These are phyloP conservation scores for Arthrobotrys iridis DNA, from an alignment of 2,329 filamentous ascomycete species.

Conservation along the genomic window DNA sequence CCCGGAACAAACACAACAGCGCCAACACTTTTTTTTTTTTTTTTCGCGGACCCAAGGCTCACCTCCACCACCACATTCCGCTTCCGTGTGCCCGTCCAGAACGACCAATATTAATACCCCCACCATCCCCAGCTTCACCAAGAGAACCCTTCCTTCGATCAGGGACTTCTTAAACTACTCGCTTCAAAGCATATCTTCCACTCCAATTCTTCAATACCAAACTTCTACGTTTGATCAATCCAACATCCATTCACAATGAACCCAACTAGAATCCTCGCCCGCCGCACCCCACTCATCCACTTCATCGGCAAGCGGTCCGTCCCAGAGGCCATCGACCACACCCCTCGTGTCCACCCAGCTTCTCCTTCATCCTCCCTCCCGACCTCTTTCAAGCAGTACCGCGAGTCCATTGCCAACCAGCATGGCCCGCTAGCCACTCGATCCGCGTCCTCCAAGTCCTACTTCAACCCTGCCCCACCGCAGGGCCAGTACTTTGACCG, in stretches of 20 bases:
- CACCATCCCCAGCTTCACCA: not conserved
- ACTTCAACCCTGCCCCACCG: conserved; percentile 65
- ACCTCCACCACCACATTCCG: conserved; percentile 15
- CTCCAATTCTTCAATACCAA: not conserved
- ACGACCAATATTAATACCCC: not conserved
- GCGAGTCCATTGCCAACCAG: conserved; percentile 76
- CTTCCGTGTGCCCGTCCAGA: not conserved
- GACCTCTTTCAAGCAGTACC: conserved; percentile 77
- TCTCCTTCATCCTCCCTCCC: conserved; percentile 74
- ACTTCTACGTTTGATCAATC: not conserved
- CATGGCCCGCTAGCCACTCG: conserved; percentile 75
- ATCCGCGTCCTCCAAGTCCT: conserved; percentile 64
- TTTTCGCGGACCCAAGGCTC: too few relatives aligned
- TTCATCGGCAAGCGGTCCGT: conserved; percentile 71
- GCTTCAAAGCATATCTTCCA: not conserved
- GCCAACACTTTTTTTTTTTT: conserved; percentile 13
- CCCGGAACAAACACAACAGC: conserved; percentile 41
- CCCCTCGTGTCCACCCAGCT: conserved; percentile 77
- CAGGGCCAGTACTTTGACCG: conserved; percentile 86
- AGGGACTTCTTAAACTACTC: not conserved
- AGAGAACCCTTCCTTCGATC: not conserved
- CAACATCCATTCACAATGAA: conserved; percentile 64
- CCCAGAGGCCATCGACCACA: conserved; percentile 77
- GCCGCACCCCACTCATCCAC: conserved; percentile 71
- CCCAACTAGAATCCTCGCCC: conserved; percentile 68